Base-by-base conservation (phyloP, 2,329 filamentous ascomycete genomes). In the Fusarium abutilonis region DNA sequence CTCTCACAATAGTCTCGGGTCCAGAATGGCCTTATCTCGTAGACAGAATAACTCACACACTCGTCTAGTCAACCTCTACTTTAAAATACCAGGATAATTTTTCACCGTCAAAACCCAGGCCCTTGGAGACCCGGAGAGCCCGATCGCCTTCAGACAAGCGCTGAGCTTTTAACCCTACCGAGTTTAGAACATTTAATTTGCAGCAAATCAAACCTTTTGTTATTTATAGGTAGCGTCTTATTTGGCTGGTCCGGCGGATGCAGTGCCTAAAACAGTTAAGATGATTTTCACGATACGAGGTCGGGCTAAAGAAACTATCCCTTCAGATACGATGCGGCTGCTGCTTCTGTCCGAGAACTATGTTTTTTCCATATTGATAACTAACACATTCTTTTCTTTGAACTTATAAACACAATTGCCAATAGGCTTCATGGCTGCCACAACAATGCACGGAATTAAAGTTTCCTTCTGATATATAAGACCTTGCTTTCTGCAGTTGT, bases 171-270 rank as follows among this genome's bases (percentile, higher is more conserved):
- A 47, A 6, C 35, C n/a, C 0, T 1, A 9, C 5, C 3, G 0
- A 43, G 54, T 3, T 4, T 35, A 54, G 55, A 2, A 4, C 19
- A 19, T 4, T 19, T 3, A 19, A 19, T 0, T 0, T 2, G 0
- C 0, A 1, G 11, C 55, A 41, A 60, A 60, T 42, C n/a, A 17
- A 4, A 1, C 2, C 1, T 1, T 8, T 14, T n/a, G 19, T 13
- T 60, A 60, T 60, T 60, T 36, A 60, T 60, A 29, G 56, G 43
- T 6, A 13, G 17, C 15, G 34, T 36, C 15, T 8, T 47, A 35
- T 32, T 60, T 4, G 6, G 4, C 23, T 26, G 8, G 8, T 26
- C 23, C 23, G 6, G 36, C 32, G 10, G 15, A 45, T 19, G 13
- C 42, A 6, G 15, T 42, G 29, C 55, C 49, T 7, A 23, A 59